Evolutionary conservation across 352 stramenopile genomes (phyloP).

Genomic region (Pythium angustatum): DNA sequence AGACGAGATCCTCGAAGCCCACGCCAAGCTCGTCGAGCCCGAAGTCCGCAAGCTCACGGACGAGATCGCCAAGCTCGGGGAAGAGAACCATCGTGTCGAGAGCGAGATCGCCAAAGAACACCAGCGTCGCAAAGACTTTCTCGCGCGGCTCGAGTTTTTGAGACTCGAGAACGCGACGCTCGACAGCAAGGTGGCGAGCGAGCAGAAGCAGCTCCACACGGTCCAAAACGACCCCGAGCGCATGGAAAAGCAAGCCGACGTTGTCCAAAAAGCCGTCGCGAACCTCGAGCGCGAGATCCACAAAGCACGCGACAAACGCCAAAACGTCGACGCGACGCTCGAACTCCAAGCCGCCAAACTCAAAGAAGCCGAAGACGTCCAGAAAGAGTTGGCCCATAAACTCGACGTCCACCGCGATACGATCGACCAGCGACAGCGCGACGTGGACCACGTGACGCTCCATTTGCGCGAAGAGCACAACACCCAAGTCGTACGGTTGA

Average conservation of each 20-base stretch:
- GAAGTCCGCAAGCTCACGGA: constrained; percentile 74
- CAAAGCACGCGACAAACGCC: constrained; percentile 41
- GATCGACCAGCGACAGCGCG: constrained; percentile 90
- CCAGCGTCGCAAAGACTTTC: constrained; percentile 61
- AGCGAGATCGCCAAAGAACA: constrained; percentile 73
- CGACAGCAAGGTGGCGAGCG: constrained; percentile 40
- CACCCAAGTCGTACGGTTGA: constrained; percentile 68
- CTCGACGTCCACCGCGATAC: constrained; percentile 89
- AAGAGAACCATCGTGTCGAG: constrained; percentile 71
- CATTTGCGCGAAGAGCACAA: constrained; percentile 88
- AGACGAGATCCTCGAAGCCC: constrained; percentile 71
- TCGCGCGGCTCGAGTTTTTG: constrained; percentile 62
- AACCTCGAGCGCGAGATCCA: constrained; percentile 72
- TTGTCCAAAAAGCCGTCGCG: constrained; percentile 77
- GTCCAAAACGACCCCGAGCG: constrained; percentile 78
- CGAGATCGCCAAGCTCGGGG: constrained; percentile 60
- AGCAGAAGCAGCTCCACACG: constrained; percentile 65
- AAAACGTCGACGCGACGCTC: constrained; percentile 41
- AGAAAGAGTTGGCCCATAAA: constrained; percentile 81
- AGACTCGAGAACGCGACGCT: constrained; percentile 63
- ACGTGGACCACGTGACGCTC: constrained; percentile 87
- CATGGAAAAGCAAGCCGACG: constrained; percentile 83
- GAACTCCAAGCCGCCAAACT: constrained; percentile 53
- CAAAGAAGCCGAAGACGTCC: constrained; percentile 77
- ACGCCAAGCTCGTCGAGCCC: constrained; percentile 83